Conservation (phyloP, 1,284 basidiomycete species). For the Takashimella koratensis region DNA sequence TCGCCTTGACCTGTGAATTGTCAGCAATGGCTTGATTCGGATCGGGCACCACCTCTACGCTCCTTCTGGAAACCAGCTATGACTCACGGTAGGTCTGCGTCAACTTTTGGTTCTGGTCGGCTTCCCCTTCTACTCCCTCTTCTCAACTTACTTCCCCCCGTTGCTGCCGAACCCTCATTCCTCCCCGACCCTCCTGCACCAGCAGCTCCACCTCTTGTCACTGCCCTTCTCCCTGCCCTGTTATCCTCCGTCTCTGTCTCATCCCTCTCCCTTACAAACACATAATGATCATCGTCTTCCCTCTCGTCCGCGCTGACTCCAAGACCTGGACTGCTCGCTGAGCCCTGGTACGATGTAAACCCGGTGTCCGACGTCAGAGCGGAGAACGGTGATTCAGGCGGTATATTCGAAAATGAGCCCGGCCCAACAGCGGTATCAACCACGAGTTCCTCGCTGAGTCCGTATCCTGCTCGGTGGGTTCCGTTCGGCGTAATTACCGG, state of each 20-base stretch:
- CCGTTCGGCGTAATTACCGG: neutral
- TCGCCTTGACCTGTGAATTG: too few species aligned
- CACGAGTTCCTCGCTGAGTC: neutral
- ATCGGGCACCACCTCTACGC: too few species aligned
- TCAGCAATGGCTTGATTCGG: too few species aligned
- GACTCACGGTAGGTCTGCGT: neutral
- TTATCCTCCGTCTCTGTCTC: constrained; percentile 8
- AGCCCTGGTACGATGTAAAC: constrained; percentile 27
- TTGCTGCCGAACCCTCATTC: neutral
- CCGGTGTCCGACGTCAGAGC: constrained; percentile 3
- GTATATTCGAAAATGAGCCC: too few species aligned
- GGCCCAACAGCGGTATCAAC: constrained; percentile 1
- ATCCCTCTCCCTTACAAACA: constrained; percentile 12
- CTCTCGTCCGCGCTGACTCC: constrained; percentile 24
- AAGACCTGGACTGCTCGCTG: constrained; percentile 26
- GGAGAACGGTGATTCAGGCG: constrained; percentile 1
- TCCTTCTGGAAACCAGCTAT: too few species aligned
- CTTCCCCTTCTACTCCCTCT: neutral
- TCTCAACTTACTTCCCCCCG: neutral
- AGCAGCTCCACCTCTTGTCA: neutral
- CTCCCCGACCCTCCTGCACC: neutral
- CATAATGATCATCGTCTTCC: constrained; percentile 22
- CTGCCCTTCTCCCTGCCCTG: neutral
- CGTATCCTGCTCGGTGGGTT: neutral
- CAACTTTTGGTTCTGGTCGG: neutral